Conservation (phyloP, 2,329 filamentous ascomycete genomes). For the Bipolaris sorokiniana region DNA sequence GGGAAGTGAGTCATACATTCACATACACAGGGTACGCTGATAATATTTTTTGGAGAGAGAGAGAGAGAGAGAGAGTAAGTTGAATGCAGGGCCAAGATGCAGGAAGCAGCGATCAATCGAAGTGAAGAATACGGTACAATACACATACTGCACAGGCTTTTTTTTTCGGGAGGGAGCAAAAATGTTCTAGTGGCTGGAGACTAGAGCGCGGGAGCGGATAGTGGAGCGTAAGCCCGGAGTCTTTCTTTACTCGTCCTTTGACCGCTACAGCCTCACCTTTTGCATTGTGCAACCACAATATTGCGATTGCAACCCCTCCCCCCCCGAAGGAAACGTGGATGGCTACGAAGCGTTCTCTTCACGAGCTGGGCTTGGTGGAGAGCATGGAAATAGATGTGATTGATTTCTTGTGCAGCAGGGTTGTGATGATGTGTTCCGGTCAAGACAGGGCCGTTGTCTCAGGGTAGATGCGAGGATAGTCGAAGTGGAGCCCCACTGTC, state of each 20-base stretch:
- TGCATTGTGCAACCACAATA: conserved; percentile 26
- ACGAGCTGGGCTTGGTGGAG: conserved; percentile 35
- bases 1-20: neutral
- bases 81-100: too few species aligned
- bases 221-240: conserved; percentile 30
- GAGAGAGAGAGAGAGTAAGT: too few species aligned
- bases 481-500: conserved; percentile 26
- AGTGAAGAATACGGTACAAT: neutral
- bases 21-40: neutral
- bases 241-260: conserved; percentile 35
- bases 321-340: neutral
- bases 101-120: too few species aligned
- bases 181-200: conserved; percentile 26
- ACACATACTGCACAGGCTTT: too few species aligned
- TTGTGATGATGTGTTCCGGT: conserved; percentile 31
- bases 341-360: neutral
- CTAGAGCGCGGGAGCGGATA: conserved; percentile 27
- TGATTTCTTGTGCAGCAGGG: conserved; percentile 20
- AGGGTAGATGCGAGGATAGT: conserved; percentile 13
- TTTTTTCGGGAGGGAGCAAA: neutral
- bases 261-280: conserved; percentile 42
- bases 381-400: conserved; percentile 11
- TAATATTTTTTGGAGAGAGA: too few species aligned
- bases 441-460: conserved; percentile 31
- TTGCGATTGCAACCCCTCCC: too few species aligned